Evolutionary conservation across 2,329 filamentous ascomycete genomes (phyloP).

Genomic region (Exophiala sideris): DNA sequence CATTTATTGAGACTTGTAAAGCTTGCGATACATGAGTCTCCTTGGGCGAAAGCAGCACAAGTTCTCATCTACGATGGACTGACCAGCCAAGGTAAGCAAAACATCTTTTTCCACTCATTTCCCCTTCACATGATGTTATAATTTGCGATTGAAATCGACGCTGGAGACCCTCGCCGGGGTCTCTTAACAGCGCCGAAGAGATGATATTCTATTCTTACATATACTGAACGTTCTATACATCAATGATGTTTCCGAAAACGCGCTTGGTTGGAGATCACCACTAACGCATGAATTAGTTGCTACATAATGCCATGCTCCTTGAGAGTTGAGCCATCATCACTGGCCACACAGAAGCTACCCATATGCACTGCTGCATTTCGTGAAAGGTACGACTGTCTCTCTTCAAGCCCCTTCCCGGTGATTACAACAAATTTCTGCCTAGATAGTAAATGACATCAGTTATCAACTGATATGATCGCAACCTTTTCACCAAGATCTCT

Average conservation of each 20-base stretch:
- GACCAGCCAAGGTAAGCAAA: conserved; percentile 24
- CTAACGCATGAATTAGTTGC: conserved; percentile 4
- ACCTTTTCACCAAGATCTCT: conserved; percentile 66
- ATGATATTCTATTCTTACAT: conserved; percentile 99
- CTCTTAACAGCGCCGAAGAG: conserved; percentile 69
- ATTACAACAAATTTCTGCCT: conserved; percentile 61
- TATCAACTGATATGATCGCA: conserved; percentile 54
- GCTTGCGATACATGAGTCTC: too few species aligned
- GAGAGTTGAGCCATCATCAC: background rate
- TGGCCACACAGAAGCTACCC: background rate
- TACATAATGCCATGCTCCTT: background rate
- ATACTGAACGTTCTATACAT: conserved; percentile 69
- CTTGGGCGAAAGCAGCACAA: too few species aligned
- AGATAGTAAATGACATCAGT: conserved; percentile 62
- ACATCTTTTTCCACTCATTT: conserved; percentile 10
- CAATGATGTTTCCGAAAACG: background rate
- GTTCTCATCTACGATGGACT: background rate
- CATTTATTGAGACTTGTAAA: background rate
- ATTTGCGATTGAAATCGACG: conserved; percentile 96
- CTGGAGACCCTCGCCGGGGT: conserved; percentile 89
- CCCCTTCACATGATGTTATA: conserved; percentile 75
- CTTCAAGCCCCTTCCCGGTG: conserved; percentile 50
- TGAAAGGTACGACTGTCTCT: conserved; percentile 2
- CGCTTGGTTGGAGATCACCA: background rate
- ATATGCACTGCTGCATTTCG: background rate